phyloP scores from a whole-genome alignment of 805 yeast species.

The Candida michaelii region DNA sequence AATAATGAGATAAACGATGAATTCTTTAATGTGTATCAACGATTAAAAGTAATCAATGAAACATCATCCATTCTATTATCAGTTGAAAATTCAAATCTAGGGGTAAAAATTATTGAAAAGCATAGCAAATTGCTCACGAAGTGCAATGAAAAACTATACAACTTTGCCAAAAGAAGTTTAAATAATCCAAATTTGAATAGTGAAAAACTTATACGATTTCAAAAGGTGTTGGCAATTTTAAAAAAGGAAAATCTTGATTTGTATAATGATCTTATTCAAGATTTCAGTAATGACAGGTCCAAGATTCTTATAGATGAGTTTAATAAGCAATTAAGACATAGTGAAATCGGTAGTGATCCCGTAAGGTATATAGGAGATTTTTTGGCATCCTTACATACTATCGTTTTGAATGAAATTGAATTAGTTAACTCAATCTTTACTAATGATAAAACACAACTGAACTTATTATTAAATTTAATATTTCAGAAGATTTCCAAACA shows the following conservation, averaged over 20 bases:
- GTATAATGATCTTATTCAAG: constrained; percentile 59
- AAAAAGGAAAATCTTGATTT: constrained; percentile 40
- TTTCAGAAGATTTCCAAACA: constrained; percentile 59
- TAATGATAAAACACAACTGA: constrained; percentile 20
- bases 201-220: constrained; percentile 27
- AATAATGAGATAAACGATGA: constrained; percentile 48
- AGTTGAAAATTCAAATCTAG: constrained; percentile 64
- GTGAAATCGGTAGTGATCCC: constrained; percentile 50
- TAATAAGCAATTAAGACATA: constrained; percentile 38
- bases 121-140: constrained; percentile 50
- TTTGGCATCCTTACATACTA: constrained; percentile 82
- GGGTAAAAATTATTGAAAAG: constrained; percentile 61
- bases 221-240: constrained; percentile 31
- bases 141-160: constrained; percentile 29
- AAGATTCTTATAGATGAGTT: constrained; percentile 67
- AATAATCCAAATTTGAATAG: constrained; percentile 28
- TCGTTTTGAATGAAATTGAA: constrained; percentile 86
- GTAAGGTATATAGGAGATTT: constrained; percentile 81
- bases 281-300: constrained; percentile 70
- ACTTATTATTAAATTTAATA: constrained; percentile 46
- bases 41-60: constrained; percentile 62
- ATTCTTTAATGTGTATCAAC: constrained; percentile 59
- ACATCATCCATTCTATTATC: constrained; percentile 70
- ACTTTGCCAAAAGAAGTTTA: constrained; percentile 34
- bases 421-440: constrained; percentile 60